Evolutionary conservation across 2,329 filamentous ascomycete genomes (phyloP).

Genomic region (Clonostachys rosea): DNA sequence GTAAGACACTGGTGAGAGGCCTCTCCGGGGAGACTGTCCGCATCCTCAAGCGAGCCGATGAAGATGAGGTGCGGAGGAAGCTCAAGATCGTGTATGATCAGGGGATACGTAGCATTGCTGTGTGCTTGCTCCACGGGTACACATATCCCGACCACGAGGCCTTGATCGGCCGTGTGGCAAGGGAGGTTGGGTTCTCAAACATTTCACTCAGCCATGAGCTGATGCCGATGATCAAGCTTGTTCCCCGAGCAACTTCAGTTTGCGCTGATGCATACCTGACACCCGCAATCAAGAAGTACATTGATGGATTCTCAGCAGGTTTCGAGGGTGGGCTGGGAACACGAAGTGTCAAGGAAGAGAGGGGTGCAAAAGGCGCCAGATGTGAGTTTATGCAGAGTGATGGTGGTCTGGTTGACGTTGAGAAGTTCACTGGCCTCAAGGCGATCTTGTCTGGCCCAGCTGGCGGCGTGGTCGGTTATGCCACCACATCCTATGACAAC

Average conservation of each 20-base stretch:
- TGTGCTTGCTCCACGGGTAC: slow-evolving; percentile 89
- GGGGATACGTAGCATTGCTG: slow-evolving; percentile 76
- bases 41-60: slow-evolving; percentile 56
- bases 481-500: slow-evolving; percentile 83
- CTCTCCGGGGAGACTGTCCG: slow-evolving; percentile 67
- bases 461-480: slow-evolving; percentile 91
- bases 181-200: slow-evolving; percentile 70
- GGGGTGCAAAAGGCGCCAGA: slow-evolving; percentile 64
- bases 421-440: slow-evolving; percentile 77
- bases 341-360: slow-evolving; percentile 64
- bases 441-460: slow-evolving; percentile 87
- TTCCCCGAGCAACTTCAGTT: slow-evolving; percentile 34
- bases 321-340: slow-evolving; percentile 79
- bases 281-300: slow-evolving; percentile 33
- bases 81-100: slow-evolving; percentile 58
- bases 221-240: slow-evolving; percentile 39
- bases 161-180: slow-evolving; percentile 69
- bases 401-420: slow-evolving; percentile 68
- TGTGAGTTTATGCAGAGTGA: slow-evolving; percentile 97
- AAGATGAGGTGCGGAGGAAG: slow-evolving; percentile 48
- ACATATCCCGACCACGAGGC: slow-evolving; percentile 86
- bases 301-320: slow-evolving; percentile 73
- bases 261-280: slow-evolving; percentile 39
- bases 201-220: slow-evolving; percentile 53
- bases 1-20: slow-evolving; percentile 60